phyloP scores from a whole-genome alignment of 768 basidiomycete genomes.

The Rhizopogon vesiculosus region DNA sequence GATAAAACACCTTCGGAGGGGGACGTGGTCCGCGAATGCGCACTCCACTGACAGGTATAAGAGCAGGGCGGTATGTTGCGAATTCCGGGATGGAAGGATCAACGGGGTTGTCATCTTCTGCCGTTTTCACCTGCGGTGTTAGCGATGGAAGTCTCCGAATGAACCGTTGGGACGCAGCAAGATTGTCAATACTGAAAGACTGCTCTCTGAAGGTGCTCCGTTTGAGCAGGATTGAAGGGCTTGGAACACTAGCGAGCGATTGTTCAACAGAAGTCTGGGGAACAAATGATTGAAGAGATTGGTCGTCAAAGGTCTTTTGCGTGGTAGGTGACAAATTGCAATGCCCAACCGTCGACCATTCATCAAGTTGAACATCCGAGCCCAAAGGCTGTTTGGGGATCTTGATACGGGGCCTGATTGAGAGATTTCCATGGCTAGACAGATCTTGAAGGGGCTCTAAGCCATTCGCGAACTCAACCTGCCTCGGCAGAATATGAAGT shows the following conservation, averaged over 20 bases:
- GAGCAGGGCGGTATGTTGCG: neutral
- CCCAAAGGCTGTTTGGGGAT: neutral
- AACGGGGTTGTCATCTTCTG: neutral
- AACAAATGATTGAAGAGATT: neutral
- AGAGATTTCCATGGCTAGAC: neutral
- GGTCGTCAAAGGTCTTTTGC: slow-evolving; percentile 4
- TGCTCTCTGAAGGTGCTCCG: neutral
- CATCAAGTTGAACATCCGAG: neutral
- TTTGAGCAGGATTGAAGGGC: neutral
- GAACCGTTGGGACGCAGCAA: neutral
- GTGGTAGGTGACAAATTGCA: slow-evolving; percentile 5
- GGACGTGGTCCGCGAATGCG: slow-evolving; percentile 8
- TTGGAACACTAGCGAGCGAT: neutral
- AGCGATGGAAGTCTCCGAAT: neutral
- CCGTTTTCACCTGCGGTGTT: neutral
- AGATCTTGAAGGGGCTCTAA: slow-evolving; percentile 9
- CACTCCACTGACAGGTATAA: neutral
- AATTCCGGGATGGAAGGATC: neutral
- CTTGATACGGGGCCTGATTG: slow-evolving; percentile 2
- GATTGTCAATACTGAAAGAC: neutral
- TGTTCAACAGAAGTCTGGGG: neutral
- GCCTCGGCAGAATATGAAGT: slow-evolving; percentile 17
- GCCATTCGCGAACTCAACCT: slow-evolving; percentile 13
- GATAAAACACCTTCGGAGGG: slow-evolving; percentile 1
- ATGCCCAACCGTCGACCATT: slow-evolving; percentile 4